Evolutionary conservation across 805 yeast species (phyloP), one percentile per base, ranked within the genome.

Genomic region (Yamadazyma sp.): DNA sequence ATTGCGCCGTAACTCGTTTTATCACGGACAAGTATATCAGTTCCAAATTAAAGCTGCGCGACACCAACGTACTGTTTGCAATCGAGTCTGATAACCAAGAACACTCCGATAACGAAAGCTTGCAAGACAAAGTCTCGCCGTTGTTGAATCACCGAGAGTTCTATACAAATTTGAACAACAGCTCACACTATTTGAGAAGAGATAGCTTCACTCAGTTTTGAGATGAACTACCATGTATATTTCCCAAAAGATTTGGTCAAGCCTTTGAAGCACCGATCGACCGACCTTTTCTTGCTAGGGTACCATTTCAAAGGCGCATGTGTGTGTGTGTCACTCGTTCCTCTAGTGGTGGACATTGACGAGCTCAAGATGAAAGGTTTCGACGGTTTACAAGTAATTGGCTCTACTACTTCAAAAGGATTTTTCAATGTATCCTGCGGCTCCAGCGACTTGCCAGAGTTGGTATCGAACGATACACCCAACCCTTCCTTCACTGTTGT

Each of bases 181-280:
- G 72, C 46, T 64, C 71, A 2, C 73, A 64, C 46, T 66, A 64
- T 41, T 47, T 67, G 17, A 45, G 73, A 35, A 45, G 73, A 36
- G 73, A 68, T 45, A 67, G 73, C 38, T 60, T 65, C 33, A 47
- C 62, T 23, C 29, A 47, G 58, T 57, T 53, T 20, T 9, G 13
- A 3, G 4, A 54, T 33, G 50, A 48, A 40, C 29, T 44, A 39
- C 28, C 60, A 61, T 32, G 44, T 68, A 13, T 68, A 62, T 41
- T 57, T 67, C 23, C 70, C 73, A 1, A 43, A 42, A 12, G 70
- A 65, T 46, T 41, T 63, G 27, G 35, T 50, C 26, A 44, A 40
- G 29, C 28, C 35, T 3, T 7, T 36, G 13, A 14, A 13, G 24
- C n/a, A 16, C 27, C 9, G 28, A 17, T 18, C 11, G 10, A 15